These are phyloP conservation scores for Hirsutella minnesotensis DNA, from an alignment of 2,329 filamentous ascomycete species.

Conservation along the genomic window DNA sequence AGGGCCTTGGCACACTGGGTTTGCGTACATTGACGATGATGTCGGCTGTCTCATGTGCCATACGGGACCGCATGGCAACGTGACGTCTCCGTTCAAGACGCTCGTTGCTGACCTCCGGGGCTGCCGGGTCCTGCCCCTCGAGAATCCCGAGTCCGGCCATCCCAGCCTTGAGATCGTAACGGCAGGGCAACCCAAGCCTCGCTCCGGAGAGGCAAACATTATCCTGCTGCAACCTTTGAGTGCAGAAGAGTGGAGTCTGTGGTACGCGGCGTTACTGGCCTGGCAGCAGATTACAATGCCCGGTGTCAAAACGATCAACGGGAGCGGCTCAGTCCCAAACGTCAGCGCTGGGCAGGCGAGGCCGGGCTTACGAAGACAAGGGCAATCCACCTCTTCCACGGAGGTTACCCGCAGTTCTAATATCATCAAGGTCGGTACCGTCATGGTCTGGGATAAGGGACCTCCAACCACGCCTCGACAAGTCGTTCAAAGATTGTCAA, in stretches of 20 bases:
- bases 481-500: slow-evolving; percentile 45
- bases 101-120: slow-evolving; percentile 65
- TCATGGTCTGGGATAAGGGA: slow-evolving; percentile 84
- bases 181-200: slow-evolving; percentile 41
- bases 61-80: slow-evolving; percentile 43
- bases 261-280: slow-evolving; percentile 69
- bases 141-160: slow-evolving; percentile 28
- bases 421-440: slow-evolving; percentile 91
- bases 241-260: slow-evolving; percentile 59
- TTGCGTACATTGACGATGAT: slow-evolving; percentile 68
- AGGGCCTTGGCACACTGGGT: slow-evolving; percentile 56
- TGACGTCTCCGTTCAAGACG: slow-evolving; percentile 46
- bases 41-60: slow-evolving; percentile 66
- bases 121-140: slow-evolving; percentile 53
- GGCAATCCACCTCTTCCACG: slow-evolving; percentile 11
- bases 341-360: slow-evolving; percentile 23
- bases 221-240: slow-evolving; percentile 53
- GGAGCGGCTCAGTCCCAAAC: slow-evolving; percentile 11
- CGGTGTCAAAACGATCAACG: slow-evolving; percentile 40
- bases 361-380: slow-evolving; percentile 31
- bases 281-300: slow-evolving; percentile 66
- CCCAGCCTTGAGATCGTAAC: slow-evolving; percentile 42
- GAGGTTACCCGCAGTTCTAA: slow-evolving; percentile 33
- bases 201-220: slow-evolving; percentile 23
- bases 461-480: slow-evolving; percentile 40